Conservation (phyloP, 2,329 filamentous ascomycete genomes). For the Cryphonectria nitschkei region DNA sequence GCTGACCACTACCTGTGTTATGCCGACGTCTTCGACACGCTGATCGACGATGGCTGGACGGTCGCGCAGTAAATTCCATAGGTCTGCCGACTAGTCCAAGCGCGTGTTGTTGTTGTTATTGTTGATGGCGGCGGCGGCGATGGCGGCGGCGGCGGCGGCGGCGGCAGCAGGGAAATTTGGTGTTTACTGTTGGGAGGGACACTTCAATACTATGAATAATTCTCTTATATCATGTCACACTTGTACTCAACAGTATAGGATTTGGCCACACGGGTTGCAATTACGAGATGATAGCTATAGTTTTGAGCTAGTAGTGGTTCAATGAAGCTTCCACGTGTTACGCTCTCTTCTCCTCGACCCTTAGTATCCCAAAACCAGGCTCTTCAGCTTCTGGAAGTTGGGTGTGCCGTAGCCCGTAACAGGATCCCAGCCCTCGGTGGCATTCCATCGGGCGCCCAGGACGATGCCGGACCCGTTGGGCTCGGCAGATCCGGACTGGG, state of each 20-base stretch:
- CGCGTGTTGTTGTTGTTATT: too few species aligned
- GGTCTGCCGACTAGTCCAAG: too few species aligned
- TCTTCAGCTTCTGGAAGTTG: slow-evolving; percentile 21
- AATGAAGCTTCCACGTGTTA: not conserved
- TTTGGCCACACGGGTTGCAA: not conserved
- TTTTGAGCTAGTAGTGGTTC: not conserved
- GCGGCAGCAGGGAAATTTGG: too few species aligned
- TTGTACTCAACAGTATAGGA: not conserved
- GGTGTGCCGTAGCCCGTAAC: slow-evolving; percentile 19
- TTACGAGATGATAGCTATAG: not conserved
- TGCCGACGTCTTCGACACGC: too few species aligned
- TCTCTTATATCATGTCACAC: too few species aligned
- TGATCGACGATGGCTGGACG: too few species aligned
- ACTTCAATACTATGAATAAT: too few species aligned
- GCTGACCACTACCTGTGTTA: too few species aligned
- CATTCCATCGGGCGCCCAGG: slow-evolving; percentile 20
- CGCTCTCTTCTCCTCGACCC: not conserved
- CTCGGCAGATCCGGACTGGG: slow-evolving; percentile 10
- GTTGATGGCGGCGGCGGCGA: too few species aligned
- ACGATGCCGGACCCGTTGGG: slow-evolving; percentile 11
- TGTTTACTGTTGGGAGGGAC: too few species aligned
- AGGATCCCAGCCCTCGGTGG: slow-evolving; percentile 19
- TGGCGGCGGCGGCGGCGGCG: too few species aligned
- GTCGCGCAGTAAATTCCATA: too few species aligned
- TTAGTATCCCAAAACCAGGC: slow-evolving; percentile 7